Conservation (phyloP, 345 rosid species). For the Populus pruinosa region DNA sequence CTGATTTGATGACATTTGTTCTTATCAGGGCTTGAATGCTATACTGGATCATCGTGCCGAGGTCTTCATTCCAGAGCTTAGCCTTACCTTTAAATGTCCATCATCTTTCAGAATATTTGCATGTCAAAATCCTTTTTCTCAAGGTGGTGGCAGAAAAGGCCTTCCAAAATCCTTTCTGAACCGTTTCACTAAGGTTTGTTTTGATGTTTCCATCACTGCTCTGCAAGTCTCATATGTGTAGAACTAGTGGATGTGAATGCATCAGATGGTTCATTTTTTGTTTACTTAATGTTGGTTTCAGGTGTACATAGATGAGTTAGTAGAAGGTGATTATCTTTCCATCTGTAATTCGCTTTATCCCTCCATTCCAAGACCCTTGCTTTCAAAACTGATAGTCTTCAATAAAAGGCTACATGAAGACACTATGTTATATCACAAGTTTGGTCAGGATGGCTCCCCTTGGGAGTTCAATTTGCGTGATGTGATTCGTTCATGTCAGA, state of each 20-base stretch:
- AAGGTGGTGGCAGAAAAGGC: slow-evolving; percentile 98
- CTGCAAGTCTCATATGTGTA: neutral
- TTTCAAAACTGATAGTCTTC: slow-evolving; percentile 68
- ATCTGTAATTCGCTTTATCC: slow-evolving; percentile 77
- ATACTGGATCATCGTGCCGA: slow-evolving; percentile 95
- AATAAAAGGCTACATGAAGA: slow-evolving; percentile 79
- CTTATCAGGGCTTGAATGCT: slow-evolving; percentile 82
- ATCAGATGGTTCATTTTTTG: neutral
- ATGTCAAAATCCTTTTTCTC: slow-evolving; percentile 94
- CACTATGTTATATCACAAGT: slow-evolving; percentile 62
- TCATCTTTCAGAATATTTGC: slow-evolving; percentile 85
- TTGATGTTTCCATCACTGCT: neutral
- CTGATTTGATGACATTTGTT: neutral
- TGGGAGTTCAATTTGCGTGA: slow-evolving; percentile 99
- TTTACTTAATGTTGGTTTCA: slow-evolving; percentile 32
- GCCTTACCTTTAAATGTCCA: slow-evolving; percentile 73
- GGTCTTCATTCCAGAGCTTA: slow-evolving; percentile 91
- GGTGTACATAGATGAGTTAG: slow-evolving; percentile 90
- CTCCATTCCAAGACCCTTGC: slow-evolving; percentile 55
- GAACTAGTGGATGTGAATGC: neutral
- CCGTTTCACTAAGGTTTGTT: slow-evolving; percentile 82
- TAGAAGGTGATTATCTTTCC: slow-evolving; percentile 76
- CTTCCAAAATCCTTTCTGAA: slow-evolving; percentile 93
- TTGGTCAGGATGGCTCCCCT: slow-evolving; percentile 88
- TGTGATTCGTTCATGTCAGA: slow-evolving; percentile 81